Percentiles rank a stretch among this genome's conserved stretches.
Conservation (phyloP, 306 rosid species). For the Boehmeria nivea region DNA sequence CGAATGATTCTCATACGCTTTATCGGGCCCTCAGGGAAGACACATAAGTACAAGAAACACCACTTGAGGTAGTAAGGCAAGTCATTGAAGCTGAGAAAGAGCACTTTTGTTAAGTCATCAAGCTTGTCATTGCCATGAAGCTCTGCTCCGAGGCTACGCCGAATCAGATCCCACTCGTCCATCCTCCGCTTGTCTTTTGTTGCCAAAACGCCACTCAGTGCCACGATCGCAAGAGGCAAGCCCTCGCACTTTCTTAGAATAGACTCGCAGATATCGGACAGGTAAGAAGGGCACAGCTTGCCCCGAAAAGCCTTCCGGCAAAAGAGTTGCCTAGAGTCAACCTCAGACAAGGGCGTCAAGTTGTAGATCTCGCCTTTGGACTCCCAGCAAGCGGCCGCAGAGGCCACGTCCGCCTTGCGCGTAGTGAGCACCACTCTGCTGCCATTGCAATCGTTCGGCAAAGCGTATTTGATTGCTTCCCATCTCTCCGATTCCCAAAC, state of each 20-base stretch:
- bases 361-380: constrained; percentile 34
- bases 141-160: constrained; percentile 42
- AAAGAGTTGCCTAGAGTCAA: constrained; percentile 50
- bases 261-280: constrained; percentile 27
- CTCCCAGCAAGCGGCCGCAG: constrained; percentile 25
- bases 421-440: constrained; percentile 61
- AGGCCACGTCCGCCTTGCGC: constrained; percentile 42
- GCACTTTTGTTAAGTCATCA: constrained; percentile 38
- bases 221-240: constrained; percentile 69
- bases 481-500: constrained; percentile 47
- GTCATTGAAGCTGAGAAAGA: constrained; percentile 51
- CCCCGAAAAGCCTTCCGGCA: constrained; percentile 46
- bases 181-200: constrained; percentile 45
- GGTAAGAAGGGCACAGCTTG: constrained; percentile 45
- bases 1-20: constrained; percentile 48
- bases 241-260: constrained; percentile 60
- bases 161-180: constrained; percentile 53
- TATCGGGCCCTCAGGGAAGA: too few relatives aligned
- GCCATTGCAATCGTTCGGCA: constrained; percentile 39
- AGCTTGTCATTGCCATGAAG: constrained; percentile 48
- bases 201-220: constrained; percentile 54
- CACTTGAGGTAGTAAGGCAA: constrained; percentile 54
- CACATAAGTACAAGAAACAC: constrained; percentile 18
- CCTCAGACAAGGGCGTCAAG: constrained; percentile 38
- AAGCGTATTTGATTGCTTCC: constrained; percentile 52